A percentile compares a stretch with the other conserved stretches of the same genome.
These are phyloP conservation scores for Metschnikowia noctiluminum DNA, from an alignment of 805 yeast species.

Conservation along the genomic window DNA sequence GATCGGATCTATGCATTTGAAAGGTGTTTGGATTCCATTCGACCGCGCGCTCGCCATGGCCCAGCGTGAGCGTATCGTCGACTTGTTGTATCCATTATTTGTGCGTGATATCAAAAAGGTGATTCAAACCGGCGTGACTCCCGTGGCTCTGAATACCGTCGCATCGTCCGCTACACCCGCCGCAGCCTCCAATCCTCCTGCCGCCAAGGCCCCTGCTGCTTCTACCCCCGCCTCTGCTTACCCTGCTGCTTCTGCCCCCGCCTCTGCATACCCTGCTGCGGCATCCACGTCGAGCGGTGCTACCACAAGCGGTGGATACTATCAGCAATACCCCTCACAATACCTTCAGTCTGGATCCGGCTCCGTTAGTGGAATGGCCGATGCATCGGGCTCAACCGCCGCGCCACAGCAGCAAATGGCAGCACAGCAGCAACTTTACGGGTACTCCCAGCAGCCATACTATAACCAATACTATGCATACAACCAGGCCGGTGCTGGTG, in stretches of 20 bases:
- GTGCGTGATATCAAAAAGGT: conserved; percentile 69
- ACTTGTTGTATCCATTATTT: conserved; percentile 29
- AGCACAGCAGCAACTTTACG: conserved; percentile 17
- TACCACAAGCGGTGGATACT: conserved; percentile 11
- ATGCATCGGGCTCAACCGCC: conserved; percentile 7
- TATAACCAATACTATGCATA: conserved; percentile 48
- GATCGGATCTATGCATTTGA: conserved; percentile 82
- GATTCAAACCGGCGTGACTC: conserved; percentile 45
- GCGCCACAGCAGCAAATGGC: conserved; percentile 14
- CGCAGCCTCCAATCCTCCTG: conserved; percentile 1
- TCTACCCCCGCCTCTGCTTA: conserved; percentile 8
- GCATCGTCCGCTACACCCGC: conserved; percentile 7
- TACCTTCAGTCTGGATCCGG: conserved; percentile 12
- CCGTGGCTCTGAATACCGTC: conserved; percentile 18
- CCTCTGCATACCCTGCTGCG: conserved; percentile 7
- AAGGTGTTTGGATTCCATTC: conserved; percentile 89
- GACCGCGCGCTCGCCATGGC: conserved; percentile 82
- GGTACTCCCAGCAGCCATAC: conserved; percentile 20
- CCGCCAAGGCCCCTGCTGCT: conserved; percentile 5
- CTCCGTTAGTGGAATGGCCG: conserved; percentile 5
- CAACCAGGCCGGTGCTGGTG: conserved; percentile 21
- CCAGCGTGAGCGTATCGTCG: conserved; percentile 61
- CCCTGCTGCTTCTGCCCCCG: conserved; percentile 6
- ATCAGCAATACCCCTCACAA: conserved; percentile 19
- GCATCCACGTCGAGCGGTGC: conserved; percentile 3